Evolutionary conservation across 164 flowering plant species (phyloP).

Genomic region (Kingdonia uniflora): DNA sequence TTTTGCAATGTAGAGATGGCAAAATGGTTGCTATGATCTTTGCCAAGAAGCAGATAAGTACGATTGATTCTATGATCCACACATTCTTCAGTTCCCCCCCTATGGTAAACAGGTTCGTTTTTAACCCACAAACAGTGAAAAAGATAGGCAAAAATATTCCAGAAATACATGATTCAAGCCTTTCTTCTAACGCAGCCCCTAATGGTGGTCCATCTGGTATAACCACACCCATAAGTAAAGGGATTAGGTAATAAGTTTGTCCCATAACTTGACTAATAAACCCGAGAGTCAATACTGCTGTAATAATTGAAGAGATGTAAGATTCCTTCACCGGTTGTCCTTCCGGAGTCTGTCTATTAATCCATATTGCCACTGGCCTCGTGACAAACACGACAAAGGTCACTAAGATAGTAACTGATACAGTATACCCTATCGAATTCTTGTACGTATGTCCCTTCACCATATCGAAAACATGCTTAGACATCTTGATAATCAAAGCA

Average conservation of each 20-base stretch:
- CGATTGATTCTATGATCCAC: conserved; percentile 21
- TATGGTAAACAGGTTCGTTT: conserved; percentile 26
- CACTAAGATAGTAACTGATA: too few species aligned
- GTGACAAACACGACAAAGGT: conserved; percentile 6
- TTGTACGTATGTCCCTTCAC: too few species aligned
- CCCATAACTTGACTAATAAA: conserved; percentile 42
- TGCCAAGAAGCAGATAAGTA: conserved; percentile 12
- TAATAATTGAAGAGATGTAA: conserved; percentile 25
- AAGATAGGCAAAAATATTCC: conserved; percentile 47
- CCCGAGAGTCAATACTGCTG: conserved; percentile 25
- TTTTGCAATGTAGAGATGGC: conserved; percentile 18
- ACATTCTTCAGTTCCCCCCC: conserved; percentile 13
- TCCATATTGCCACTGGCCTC: conserved; percentile 27
- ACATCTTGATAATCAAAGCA: not conserved
- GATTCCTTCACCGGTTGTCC: conserved; percentile 37
- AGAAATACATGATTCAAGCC: conserved; percentile 31
- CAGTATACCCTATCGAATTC: too few species aligned
- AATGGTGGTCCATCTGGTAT: conserved; percentile 78
- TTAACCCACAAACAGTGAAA: conserved; percentile 31
- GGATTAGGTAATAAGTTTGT: conserved; percentile 33
- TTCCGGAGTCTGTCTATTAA: conserved; percentile 32
- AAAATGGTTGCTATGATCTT: conserved; percentile 26
- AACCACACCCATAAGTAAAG: conserved; percentile 48
- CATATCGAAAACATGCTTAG: too few species aligned
- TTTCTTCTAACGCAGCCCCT: conserved; percentile 46